These are phyloP conservation scores for Cicer bijugum DNA, from an alignment of 306 rosid genomes.

Conservation along the genomic window DNA sequence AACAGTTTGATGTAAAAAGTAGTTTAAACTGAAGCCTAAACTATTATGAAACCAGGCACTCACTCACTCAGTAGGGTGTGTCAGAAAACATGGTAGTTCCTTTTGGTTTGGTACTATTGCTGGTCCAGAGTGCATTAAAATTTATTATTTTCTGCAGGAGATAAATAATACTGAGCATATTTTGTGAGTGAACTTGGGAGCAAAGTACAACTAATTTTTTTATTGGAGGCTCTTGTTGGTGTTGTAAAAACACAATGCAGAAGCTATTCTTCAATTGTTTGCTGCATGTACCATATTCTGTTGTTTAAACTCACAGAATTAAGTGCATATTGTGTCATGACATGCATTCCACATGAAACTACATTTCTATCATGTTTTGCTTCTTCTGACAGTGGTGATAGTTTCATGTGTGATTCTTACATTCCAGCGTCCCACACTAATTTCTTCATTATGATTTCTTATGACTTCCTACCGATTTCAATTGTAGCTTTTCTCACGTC, in stretches of 20 bases:
- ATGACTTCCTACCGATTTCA: conserved; percentile 1
- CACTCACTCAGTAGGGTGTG: neutral
- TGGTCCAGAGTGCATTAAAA: neutral
- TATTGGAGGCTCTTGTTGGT: conserved; percentile 29
- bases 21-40: neutral
- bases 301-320: conserved; percentile 13
- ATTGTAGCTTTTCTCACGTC: too few relatives aligned
- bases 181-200: neutral
- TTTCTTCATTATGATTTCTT: neutral
- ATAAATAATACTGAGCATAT: neutral
- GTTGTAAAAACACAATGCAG: neutral
- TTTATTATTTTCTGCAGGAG: neutral
- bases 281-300: neutral
- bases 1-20: neutral
- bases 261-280: conserved; percentile 6
- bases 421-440: neutral
- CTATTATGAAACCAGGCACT: neutral
- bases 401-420: conserved; percentile 11
- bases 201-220: neutral
- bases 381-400: conserved; percentile 6
- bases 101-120: neutral
- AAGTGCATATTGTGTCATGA: neutral
- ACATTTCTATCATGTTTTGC: conserved; percentile 3
- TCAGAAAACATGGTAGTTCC: neutral
- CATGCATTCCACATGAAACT: conserved; percentile 29